Evolutionary conservation across 257 asterid genomes (phyloP), one percentile per base, ranked within the genome.

Genomic region (Asclepias syriaca): DNA sequence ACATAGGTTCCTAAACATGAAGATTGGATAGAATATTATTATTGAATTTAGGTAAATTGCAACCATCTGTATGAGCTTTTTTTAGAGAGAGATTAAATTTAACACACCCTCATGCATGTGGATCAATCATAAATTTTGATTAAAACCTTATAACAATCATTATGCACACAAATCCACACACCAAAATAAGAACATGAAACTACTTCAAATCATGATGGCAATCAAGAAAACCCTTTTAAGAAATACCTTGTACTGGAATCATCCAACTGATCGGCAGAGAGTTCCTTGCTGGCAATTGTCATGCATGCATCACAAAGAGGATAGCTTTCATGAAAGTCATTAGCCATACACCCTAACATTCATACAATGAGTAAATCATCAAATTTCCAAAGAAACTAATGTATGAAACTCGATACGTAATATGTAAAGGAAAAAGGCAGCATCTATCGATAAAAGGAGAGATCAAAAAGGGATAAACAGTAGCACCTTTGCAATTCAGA

Each of bases 401-500:
- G 49, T 48, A 57, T 68, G 27, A 49, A 74, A 48, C 32, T 0
- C 27, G 7, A 49, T 1, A 12, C 3, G 34, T n/a, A 11, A 15
- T 27, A 59, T 70, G 29, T 32, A 53, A 75, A 39, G 48, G 71
- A 37, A 71, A 48, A 48, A 43, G 48, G 11, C 11, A 43, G 0
- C 48, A 43, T 43, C 48, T 43, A 43, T 9, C 48, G 10, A 9
- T 1, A 43, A 43, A 43, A 43, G 48, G 48, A 43, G 48, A 43
- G 48, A 43, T 11, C 7, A 43, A 7, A 7, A 7, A 43, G 48
- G 48, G 48, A 43, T 22, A 53, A 65, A n/a, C 19, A 65, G 37
- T 43, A 67, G 74, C 73, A 92, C 98, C 97, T 87, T 88, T 83
- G 81, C 97, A 90, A 51, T 75, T 80, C 66, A 80, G 77, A 81